Percentiles rank a stretch among this genome's conserved stretches.
phyloP scores from a whole-genome alignment of 2,329 filamentous ascomycete genomes.

The Colletotrichum sansevieriae region DNA sequence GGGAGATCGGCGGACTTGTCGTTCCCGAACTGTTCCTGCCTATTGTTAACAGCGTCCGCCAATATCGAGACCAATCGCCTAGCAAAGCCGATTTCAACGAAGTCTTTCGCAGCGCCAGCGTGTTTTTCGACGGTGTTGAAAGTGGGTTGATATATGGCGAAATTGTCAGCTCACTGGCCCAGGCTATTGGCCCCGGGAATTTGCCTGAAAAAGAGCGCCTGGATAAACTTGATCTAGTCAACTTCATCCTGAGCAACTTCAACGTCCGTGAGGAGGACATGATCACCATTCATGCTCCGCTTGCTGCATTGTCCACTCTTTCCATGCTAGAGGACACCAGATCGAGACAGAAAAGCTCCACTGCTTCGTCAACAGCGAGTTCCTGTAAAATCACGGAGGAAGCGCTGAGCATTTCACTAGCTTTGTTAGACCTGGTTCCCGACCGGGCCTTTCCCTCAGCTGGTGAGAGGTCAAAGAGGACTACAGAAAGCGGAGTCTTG shows the following conservation, averaged over 20 bases:
- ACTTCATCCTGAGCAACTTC: slow-evolving; percentile 88
- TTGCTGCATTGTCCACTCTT: slow-evolving; percentile 76
- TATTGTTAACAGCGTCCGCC: slow-evolving; percentile 82
- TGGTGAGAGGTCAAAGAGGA: slow-evolving; percentile 41
- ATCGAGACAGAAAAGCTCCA: slow-evolving; percentile 47
- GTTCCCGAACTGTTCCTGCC: slow-evolving; percentile 91
- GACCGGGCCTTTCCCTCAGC: slow-evolving; percentile 69
- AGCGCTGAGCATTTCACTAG: slow-evolving; percentile 63
- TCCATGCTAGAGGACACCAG: slow-evolving; percentile 70
- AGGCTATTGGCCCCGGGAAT: slow-evolving; percentile 65
- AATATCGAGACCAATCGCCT: slow-evolving; percentile 75
- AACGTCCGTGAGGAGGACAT: slow-evolving; percentile 97
- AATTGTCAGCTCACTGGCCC: slow-evolving; percentile 75
- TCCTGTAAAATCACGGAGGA: slow-evolving; percentile 48
- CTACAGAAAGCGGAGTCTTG: slow-evolving; percentile 47
- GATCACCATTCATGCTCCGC: slow-evolving; percentile 85
- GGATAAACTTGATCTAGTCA: slow-evolving; percentile 78
- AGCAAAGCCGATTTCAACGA: slow-evolving; percentile 83
- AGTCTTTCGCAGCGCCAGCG: slow-evolving; percentile 90
- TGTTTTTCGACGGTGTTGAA: slow-evolving; percentile 98
- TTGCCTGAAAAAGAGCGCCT: slow-evolving; percentile 62
- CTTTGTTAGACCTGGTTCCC: slow-evolving; percentile 74
- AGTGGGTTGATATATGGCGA: slow-evolving; percentile 93
- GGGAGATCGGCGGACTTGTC: slow-evolving; percentile 93
- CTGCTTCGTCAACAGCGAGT: slow-evolving; percentile 46